These are phyloP conservation scores for Ogataea kodamae DNA, from an alignment of 805 yeast genomes.

Conservation along the genomic window DNA sequence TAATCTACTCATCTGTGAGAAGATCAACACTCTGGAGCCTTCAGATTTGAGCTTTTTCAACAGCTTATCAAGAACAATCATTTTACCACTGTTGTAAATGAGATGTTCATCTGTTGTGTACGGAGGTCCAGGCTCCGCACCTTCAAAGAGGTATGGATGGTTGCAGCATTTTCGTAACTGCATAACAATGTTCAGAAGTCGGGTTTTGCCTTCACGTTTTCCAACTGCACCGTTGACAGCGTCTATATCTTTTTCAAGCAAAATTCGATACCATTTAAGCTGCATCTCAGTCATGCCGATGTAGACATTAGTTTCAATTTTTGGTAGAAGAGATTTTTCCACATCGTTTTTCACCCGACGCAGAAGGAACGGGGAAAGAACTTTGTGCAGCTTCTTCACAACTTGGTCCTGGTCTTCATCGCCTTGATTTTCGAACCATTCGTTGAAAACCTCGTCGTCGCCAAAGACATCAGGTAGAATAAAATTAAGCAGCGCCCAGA, in stretches of 20 bases:
- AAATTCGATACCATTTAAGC: slow-evolving; percentile 81
- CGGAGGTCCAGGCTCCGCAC: slow-evolving; percentile 99
- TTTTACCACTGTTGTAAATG: slow-evolving; percentile 84
- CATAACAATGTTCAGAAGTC: slow-evolving; percentile 92
- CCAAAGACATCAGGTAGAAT: slow-evolving; percentile 92
- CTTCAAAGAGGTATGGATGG: slow-evolving; percentile 95
- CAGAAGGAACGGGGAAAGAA: slow-evolving; percentile 79
- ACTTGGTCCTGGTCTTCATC: slow-evolving; percentile 79
- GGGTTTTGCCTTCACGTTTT: slow-evolving; percentile 86
- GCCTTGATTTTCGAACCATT: slow-evolving; percentile 72
- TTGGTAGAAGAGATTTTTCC: slow-evolving; percentile 85
- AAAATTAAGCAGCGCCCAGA: slow-evolving; percentile 93
- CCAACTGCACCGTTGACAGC: slow-evolving; percentile 97
- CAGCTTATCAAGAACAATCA: slow-evolving; percentile 82
- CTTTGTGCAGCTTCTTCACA: slow-evolving; percentile 84
- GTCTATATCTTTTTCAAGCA: slow-evolving; percentile 88
- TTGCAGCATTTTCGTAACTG: slow-evolving; percentile 95
- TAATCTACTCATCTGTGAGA: slow-evolving; percentile 90
- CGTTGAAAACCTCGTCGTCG: slow-evolving; percentile 84
- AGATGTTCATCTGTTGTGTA: slow-evolving; percentile 93
- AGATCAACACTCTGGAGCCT: slow-evolving; percentile 88
- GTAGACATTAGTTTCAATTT: slow-evolving; percentile 83
- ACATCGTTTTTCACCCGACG: slow-evolving; percentile 93
- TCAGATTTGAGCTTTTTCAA: slow-evolving; percentile 64
- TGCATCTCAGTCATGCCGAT: slow-evolving; percentile 97